A percentile compares a stretch with the other conserved stretches of the same genome.
Conservation (phyloP, 2,329 filamentous ascomycete genomes). For the Stenocarpella maydis region DNA sequence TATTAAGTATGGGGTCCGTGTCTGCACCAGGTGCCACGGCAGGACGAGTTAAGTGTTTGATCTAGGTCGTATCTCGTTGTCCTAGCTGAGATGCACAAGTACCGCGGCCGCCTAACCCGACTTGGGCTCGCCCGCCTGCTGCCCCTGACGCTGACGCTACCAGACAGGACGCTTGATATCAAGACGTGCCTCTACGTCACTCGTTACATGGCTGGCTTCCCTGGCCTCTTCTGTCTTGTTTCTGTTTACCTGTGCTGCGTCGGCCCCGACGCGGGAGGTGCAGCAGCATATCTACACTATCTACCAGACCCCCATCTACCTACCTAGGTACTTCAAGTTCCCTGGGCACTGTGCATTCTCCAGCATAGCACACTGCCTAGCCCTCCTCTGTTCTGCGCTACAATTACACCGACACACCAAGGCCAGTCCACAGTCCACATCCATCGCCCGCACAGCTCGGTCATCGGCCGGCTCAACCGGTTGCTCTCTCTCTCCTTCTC, state of each 20-base stretch:
- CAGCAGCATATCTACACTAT: background rate
- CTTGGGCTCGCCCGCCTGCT: conserved; percentile 23
- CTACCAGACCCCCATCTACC: no score
- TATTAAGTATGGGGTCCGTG: no score
- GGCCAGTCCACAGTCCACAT: conserved; percentile 4
- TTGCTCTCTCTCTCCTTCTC: background rate
- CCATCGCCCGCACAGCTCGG: background rate
- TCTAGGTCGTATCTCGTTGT: no score
- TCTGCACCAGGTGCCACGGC: no score
- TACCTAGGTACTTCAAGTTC: no score
- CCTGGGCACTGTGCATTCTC: background rate
- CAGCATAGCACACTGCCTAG: background rate
- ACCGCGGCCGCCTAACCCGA: conserved; percentile 33
- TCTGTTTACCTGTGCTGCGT: conserved; percentile 3
- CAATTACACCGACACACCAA: background rate
- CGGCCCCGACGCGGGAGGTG: background rate
- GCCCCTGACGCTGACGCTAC: conserved; percentile 26
- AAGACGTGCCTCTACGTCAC: conserved; percentile 34
- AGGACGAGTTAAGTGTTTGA: no score
- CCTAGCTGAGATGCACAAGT: no score
- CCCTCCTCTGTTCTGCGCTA: background rate
- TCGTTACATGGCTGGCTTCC: conserved; percentile 11
- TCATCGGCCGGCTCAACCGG: no score
- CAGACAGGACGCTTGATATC: conserved; percentile 17
- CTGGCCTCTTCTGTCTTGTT: conserved; percentile 9